These are phyloP conservation scores for Kuraishia borneana DNA, from an alignment of 805 yeast genomes.

Conservation along the genomic window DNA sequence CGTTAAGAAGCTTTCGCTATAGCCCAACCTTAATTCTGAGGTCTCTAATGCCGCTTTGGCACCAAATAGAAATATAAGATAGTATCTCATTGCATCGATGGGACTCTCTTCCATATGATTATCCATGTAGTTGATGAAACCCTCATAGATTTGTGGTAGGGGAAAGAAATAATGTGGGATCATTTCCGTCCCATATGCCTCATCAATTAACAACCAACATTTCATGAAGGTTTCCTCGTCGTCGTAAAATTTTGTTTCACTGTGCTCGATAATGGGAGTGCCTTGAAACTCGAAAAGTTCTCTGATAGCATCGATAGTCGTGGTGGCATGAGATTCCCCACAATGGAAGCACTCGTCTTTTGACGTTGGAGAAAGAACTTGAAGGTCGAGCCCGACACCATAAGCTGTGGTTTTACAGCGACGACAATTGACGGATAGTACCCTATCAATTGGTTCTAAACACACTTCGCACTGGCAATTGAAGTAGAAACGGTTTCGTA, in stretches of 20 bases:
- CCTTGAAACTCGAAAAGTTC: too few relatives aligned
- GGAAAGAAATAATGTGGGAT: conserved; percentile 1
- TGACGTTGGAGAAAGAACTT: too few relatives aligned
- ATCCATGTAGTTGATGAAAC: not conserved
- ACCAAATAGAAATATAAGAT: not conserved
- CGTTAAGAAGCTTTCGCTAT: too few relatives aligned
- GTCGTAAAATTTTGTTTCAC: too few relatives aligned
- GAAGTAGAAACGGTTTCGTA: conserved; percentile 21
- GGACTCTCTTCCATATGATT: not conserved
- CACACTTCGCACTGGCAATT: conserved; percentile 22
- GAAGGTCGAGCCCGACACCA: conserved; percentile 9
- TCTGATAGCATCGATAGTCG: too few relatives aligned
- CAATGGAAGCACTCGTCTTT: not conserved
- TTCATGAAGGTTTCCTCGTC: not conserved
- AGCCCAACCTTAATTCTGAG: too few relatives aligned
- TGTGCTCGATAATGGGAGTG: too few relatives aligned
- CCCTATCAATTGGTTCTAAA: conserved; percentile 11
- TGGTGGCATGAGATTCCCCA: too few relatives aligned
- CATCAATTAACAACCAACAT: not conserved
- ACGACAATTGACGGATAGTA: conserved; percentile 16
- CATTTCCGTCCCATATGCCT: not conserved
- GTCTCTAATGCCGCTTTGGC: not conserved
- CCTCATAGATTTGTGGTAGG: not conserved
- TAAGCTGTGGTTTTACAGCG: conserved; percentile 9
- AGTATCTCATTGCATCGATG: not conserved